Conservation (phyloP, 352 stramenopile genomes). For the Salisapilia sapeloensis region DNA sequence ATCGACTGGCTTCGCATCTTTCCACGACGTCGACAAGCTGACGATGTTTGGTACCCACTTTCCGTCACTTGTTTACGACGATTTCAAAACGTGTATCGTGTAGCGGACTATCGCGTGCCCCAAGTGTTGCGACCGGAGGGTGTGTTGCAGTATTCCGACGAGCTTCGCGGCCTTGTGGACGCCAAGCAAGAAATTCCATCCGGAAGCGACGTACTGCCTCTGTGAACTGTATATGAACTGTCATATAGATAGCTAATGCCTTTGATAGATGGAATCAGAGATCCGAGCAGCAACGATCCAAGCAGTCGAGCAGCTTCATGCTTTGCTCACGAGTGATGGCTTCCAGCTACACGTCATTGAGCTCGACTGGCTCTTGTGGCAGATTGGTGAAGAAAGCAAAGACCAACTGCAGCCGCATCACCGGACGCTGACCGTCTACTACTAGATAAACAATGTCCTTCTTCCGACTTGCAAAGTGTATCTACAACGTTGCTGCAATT, state of each 20-base stretch:
- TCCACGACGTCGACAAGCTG: conserved; percentile 65
- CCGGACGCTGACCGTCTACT: conserved; percentile 74
- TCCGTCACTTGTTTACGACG: neutral
- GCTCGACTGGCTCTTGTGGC: conserved; percentile 81
- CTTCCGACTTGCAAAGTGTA: too few species aligned
- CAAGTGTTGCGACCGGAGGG: conserved; percentile 57
- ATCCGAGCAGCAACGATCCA: conserved; percentile 74
- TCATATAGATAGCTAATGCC: neutral
- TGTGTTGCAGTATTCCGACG: conserved; percentile 38
- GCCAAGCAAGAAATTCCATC: conserved; percentile 31
- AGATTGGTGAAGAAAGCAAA: conserved; percentile 67
- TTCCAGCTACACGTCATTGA: conserved; percentile 49
- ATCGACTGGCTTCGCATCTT: conserved; percentile 23
- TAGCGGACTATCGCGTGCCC: conserved; percentile 79
- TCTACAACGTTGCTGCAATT: too few species aligned
- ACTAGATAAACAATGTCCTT: too few species aligned
- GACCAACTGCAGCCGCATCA: conserved; percentile 64
- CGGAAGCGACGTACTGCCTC: conserved; percentile 29
- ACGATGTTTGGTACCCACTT: conserved; percentile 69
- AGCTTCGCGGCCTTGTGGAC: conserved; percentile 28
- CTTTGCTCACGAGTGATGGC: conserved; percentile 10
- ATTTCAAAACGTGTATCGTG: neutral
- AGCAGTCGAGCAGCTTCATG: conserved; percentile 56
- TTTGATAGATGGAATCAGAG: conserved; percentile 53
- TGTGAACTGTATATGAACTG: neutral